phyloP scores from a whole-genome alignment of 2,329 filamentous ascomycete species.

The Lomentospora prolificans region DNA sequence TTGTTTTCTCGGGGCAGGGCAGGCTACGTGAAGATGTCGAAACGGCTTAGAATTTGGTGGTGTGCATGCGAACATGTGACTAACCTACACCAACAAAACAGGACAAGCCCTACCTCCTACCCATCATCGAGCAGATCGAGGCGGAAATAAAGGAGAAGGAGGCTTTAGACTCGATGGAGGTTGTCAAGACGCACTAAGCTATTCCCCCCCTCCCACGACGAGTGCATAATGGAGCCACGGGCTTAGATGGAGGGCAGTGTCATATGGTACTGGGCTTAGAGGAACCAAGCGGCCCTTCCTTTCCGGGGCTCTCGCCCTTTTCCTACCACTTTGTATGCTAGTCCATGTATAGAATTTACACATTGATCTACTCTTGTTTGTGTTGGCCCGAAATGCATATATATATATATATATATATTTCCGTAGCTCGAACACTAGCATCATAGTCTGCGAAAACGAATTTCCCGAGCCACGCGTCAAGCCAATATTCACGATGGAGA shows the following conservation, averaged over 20 bases:
- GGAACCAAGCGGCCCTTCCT: background rate
- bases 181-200: slow-evolving; percentile 38
- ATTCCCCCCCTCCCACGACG: background rate
- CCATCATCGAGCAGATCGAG: slow-evolving; percentile 41
- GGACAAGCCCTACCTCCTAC: slow-evolving; percentile 45
- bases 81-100: slow-evolving; percentile 15
- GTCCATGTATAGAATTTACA: slow-evolving; percentile 2
- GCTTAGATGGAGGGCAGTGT: background rate
- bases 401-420: too few species aligned
- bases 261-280: background rate
- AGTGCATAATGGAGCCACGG: background rate
- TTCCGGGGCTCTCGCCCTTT: background rate
- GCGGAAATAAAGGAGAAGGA: slow-evolving; percentile 41
- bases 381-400: background rate
- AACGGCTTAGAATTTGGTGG: background rate
- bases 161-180: slow-evolving; percentile 38
- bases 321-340: slow-evolving; percentile 2
- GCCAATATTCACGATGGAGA: too few species aligned
- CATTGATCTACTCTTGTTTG: background rate
- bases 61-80: background rate
- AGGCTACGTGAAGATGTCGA: background rate
- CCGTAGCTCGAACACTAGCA: background rate
- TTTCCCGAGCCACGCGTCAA: background rate
- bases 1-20: too few species aligned
- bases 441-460: background rate